These are phyloP conservation scores for Filobasidium uniguttulatum DNA, from an alignment of 1,284 basidiomycete species.

Conservation along the genomic window DNA sequence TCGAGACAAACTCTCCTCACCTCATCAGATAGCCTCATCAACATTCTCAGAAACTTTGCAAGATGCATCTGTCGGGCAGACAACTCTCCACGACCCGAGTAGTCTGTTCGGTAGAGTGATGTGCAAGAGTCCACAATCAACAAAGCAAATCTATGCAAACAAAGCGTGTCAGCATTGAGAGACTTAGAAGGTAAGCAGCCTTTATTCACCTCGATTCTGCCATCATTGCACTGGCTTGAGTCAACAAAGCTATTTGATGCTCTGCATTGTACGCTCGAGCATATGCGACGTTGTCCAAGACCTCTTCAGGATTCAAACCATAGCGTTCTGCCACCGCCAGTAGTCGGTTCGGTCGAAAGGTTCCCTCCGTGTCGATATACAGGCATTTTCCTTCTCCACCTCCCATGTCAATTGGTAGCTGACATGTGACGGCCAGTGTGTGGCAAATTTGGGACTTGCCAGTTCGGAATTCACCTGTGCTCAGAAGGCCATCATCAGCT, in stretches of 20 bases:
- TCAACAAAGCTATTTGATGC: slow-evolving; percentile 82
- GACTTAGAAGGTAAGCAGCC: too few relatives aligned
- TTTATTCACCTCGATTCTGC: slow-evolving; percentile 94
- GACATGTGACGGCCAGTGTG: slow-evolving; percentile 94
- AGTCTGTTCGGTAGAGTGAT: slow-evolving; percentile 90
- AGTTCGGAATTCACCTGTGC: slow-evolving; percentile 72
- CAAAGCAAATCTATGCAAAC: slow-evolving; percentile 64
- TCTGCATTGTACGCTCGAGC: slow-evolving; percentile 98
- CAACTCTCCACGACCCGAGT: slow-evolving; percentile 86
- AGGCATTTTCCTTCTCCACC: slow-evolving; percentile 98
- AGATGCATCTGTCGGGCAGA: slow-evolving; percentile 91
- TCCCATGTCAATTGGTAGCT: slow-evolving; percentile 90
- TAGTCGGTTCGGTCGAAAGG: slow-evolving; percentile 90
- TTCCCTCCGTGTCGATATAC: slow-evolving; percentile 98
- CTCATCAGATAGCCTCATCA: slow-evolving; percentile 92
- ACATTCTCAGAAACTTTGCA: slow-evolving; percentile 87
- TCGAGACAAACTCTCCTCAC: slow-evolving; percentile 38
- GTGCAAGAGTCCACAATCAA: slow-evolving; percentile 96
- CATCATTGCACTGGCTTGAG: slow-evolving; percentile 91
- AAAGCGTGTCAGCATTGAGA: too few relatives aligned
- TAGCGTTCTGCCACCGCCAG: slow-evolving; percentile 90
- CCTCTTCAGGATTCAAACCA: slow-evolving; percentile 92
- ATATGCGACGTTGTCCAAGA: slow-evolving; percentile 96
- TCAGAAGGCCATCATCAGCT: slow-evolving; percentile 1
- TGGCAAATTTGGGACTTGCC: slow-evolving; percentile 98